Evolutionary conservation across 1,284 basidiomycete species (phyloP).

Genomic region (Puccinia horiana): DNA sequence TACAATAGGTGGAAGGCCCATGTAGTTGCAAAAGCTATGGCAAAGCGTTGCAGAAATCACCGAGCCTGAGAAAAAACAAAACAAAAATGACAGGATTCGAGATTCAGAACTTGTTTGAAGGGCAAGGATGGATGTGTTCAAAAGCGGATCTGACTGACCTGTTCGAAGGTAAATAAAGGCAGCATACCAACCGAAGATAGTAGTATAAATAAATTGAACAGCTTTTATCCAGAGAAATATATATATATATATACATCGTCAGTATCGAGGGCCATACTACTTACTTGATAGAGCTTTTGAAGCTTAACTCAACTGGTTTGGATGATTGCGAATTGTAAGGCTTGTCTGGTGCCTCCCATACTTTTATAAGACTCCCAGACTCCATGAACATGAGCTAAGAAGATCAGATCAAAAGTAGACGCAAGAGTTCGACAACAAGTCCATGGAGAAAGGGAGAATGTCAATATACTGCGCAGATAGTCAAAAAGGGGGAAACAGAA

Average conservation of each 20-base stretch:
- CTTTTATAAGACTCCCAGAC: slow-evolving; percentile 78
- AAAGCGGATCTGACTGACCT: too few relatives aligned
- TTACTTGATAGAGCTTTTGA: background rate
- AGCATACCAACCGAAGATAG: slow-evolving; percentile 52
- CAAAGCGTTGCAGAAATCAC: slow-evolving; percentile 67
- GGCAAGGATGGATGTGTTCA: too few relatives aligned
- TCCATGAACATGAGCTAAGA: slow-evolving; percentile 80
- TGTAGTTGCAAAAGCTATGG: slow-evolving; percentile 89
- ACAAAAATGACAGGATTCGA: slow-evolving; percentile 51
- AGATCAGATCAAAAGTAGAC: background rate
- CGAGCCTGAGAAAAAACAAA: slow-evolving; percentile 55
- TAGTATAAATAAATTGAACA: slow-evolving; percentile 44
- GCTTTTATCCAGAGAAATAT: background rate
- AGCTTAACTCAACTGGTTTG: background rate
- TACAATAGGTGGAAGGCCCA: slow-evolving; percentile 74
- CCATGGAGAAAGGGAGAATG: too few relatives aligned
- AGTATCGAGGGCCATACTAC: background rate
- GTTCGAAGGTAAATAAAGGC: slow-evolving; percentile 81
- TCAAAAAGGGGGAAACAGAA: background rate
- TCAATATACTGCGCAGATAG: too few relatives aligned
- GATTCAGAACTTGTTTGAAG: too few relatives aligned
- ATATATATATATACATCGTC: background rate
- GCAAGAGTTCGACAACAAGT: background rate
- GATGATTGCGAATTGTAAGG: slow-evolving; percentile 15
- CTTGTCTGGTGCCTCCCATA: slow-evolving; percentile 65